Conservation (phyloP, 2,329 filamentous ascomycete species). For the Ampelomyces quisqualis region DNA sequence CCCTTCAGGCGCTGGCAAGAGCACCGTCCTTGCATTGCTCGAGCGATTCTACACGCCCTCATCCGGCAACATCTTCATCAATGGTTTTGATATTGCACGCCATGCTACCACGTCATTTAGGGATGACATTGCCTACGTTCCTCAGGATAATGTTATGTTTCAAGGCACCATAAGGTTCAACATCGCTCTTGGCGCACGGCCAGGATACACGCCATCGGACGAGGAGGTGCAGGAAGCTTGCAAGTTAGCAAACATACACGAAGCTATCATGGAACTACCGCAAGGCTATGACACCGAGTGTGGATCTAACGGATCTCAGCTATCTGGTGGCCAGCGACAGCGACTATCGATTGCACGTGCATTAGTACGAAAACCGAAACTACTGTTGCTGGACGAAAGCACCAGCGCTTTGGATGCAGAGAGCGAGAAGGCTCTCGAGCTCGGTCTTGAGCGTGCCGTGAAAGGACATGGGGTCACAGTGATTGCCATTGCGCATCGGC, state of each 20-base stretch:
- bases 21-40: conserved; percentile 58
- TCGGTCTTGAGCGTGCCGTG: conserved; percentile 43
- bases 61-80: conserved; percentile 55
- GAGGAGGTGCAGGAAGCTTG: conserved; percentile 67
- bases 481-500: conserved; percentile 49
- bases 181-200: conserved; percentile 51
- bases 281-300: conserved; percentile 64
- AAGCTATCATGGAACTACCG: conserved; percentile 63
- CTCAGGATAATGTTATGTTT: conserved; percentile 52
- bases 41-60: conserved; percentile 58
- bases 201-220: conserved; percentile 56
- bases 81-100: conserved; percentile 51
- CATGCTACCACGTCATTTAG: conserved; percentile 45
- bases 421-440: conserved; percentile 45
- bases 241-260: conserved; percentile 68
- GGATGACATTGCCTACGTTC: conserved; percentile 50
- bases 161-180: conserved; percentile 53
- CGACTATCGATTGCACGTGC: conserved; percentile 48
- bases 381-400: conserved; percentile 48
- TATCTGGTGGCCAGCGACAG: conserved; percentile 49
- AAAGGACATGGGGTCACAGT: conserved; percentile 43
- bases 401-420: conserved; percentile 49
- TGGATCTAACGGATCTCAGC: conserved; percentile 44
- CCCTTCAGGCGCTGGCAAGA: conserved; percentile 67
- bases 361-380: conserved; percentile 45